A percentile compares a stretch with the other conserved stretches of the same genome.
Conservation (phyloP, 176 grass and related monocot species). For the Saccharum officinarum region DNA sequence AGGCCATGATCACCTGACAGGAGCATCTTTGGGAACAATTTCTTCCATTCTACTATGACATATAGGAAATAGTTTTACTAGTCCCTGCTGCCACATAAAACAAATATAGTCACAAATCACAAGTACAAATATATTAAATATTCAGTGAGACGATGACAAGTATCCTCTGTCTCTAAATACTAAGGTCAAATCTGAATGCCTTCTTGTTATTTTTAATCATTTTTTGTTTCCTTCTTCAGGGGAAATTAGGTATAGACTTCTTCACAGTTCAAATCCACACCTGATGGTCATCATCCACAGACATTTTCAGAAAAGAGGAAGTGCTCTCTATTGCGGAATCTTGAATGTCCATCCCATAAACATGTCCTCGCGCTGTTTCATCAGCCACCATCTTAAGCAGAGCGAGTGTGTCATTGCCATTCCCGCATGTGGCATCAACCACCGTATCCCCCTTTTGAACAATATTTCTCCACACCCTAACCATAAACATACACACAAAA, state of each 20-base stretch:
- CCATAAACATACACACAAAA: not conserved
- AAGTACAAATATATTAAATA: not conserved
- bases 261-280: constrained; percentile 35
- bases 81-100: constrained; percentile 48
- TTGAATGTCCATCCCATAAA: constrained; percentile 92
- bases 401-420: constrained; percentile 77
- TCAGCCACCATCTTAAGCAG: constrained; percentile 77
- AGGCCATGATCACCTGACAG: constrained; percentile 57
- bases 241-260: not conserved
- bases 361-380: constrained; percentile 48
- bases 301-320: constrained; percentile 61
- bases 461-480: constrained; percentile 83
- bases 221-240: constrained; percentile 4
- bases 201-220: not conserved
- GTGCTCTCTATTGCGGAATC: constrained; percentile 67
- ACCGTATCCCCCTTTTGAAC: constrained; percentile 72
- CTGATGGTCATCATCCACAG: constrained; percentile 45
- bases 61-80: constrained; percentile 63
- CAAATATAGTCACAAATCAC: not conserved
- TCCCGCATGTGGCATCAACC: constrained; percentile 94
- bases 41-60: constrained; percentile 93
- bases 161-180: not conserved
- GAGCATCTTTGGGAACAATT: constrained; percentile 62
- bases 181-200: not conserved
- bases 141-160: not conserved